These are phyloP conservation scores for Exophiala spinifera DNA, from an alignment of 2,329 filamentous ascomycete genomes.

Conservation along the genomic window DNA sequence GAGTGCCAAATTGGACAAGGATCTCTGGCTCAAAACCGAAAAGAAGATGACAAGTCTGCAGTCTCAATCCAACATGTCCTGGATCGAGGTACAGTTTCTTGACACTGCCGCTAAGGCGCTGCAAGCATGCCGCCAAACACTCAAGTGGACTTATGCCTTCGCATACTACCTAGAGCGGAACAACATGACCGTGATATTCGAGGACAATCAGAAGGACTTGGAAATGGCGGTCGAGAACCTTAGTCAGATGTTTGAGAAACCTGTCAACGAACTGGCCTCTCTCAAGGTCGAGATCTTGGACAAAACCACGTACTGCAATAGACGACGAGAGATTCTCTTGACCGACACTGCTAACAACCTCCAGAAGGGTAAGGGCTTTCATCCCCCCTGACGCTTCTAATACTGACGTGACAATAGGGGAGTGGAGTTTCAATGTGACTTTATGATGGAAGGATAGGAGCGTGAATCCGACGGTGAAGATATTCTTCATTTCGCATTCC, in stretches of 20 bases:
- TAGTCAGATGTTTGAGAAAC: slow-evolving; percentile 99
- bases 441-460: slow-evolving; percentile 30
- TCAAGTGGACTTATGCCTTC: slow-evolving; percentile 99
- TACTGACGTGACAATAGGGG: slow-evolving; percentile 33
- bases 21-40: slow-evolving; percentile 93
- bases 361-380: slow-evolving; percentile 63
- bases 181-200: slow-evolving; percentile 94
- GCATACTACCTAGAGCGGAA: slow-evolving; percentile 96
- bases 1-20: slow-evolving; percentile 92
- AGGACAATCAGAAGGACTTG: slow-evolving; percentile 97
- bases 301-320: slow-evolving; percentile 96
- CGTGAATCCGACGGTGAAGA: neutral
- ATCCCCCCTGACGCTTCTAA: neutral
- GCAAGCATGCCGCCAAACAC: slow-evolving; percentile 93
- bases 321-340: slow-evolving; percentile 81
- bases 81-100: slow-evolving; percentile 98
- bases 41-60: slow-evolving; percentile 99
- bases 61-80: slow-evolving; percentile 89
- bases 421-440: slow-evolving; percentile 47
- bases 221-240: slow-evolving; percentile 96
- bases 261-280: slow-evolving; percentile 76
- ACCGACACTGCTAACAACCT: slow-evolving; percentile 92
- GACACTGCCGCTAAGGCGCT: slow-evolving; percentile 89
- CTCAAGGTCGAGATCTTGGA: slow-evolving; percentile 98
- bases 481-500: neutral